Evolutionary conservation across 352 stramenopile genomes (phyloP), one percentile per base, ranked within the genome.

Genomic region (Globisporangium nunn): DNA sequence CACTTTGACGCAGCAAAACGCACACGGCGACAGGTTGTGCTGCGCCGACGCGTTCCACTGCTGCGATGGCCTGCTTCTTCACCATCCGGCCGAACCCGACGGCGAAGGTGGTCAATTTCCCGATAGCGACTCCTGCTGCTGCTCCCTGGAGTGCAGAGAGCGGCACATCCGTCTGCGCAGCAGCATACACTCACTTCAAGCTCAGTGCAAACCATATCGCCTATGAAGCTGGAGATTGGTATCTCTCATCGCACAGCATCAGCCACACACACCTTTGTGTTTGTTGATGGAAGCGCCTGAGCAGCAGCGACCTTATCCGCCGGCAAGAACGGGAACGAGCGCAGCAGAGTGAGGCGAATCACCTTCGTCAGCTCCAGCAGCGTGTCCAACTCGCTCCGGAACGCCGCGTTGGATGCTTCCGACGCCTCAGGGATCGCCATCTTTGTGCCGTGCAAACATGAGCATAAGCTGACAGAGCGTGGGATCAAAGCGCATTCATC

Each of bases 21-120:
- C 62, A 91, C 81, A 87, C 63, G 50, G 69, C 62, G 18, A 82
- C 54, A n/a, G 67, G 56, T 33, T 78, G 78, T 0, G 79, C 78
- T 33, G 81, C 75, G 17, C 78, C 81, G 15, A 87, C 81, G 18
- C 83, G 79, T 62, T 93, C 83, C 15, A 93, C 83, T 7, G 79
- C 83, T 33, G 83, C 81, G 47, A 91, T 87, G 6, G 83, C 81
- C 63, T 93, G 83, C 49, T 91, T 93, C 62, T 91, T 91, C 46
- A 93, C 78, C 78, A 91, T 91, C 17, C 81, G 72, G 6, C 83
- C 83, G 54, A 93, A 93, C 0, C 83, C 83, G 56, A 85, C 84
- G 0, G 83, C 83, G n/a, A 93, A 53, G 56, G 85, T 89, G 10
- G 81, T 91, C 33, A 93, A 62, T 50, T 91, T 90, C 47, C 78